Percentiles rank a stretch among this genome's conserved stretches.
Evolutionary conservation across 163 green algal species (phyloP).

Genomic region (Prototheca wickerhamii): DNA sequence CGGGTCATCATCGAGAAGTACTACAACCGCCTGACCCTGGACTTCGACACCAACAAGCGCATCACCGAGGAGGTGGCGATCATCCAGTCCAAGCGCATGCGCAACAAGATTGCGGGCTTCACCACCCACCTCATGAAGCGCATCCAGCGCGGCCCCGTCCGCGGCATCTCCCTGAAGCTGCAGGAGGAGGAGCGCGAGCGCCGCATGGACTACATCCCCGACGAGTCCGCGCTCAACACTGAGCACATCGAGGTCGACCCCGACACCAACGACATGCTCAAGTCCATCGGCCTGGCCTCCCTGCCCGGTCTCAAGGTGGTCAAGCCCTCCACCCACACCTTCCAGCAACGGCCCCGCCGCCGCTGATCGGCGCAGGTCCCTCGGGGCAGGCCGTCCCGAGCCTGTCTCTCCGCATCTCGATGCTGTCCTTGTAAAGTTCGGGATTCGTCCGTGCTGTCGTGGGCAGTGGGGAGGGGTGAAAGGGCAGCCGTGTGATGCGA

Average conservation of each 20-base stretch:
- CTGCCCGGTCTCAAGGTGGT: conserved; percentile 72
- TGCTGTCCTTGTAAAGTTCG: no score
- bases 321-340: conserved; percentile 4
- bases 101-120: conserved; percentile 99
- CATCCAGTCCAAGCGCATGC: conserved; percentile 94
- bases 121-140: conserved; percentile 99
- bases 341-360: conserved; percentile 14
- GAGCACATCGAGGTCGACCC: conserved; percentile 92
- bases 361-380: no score
- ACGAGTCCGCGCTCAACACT: conserved; percentile 92
- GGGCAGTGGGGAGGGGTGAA: no score
- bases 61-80: conserved; percentile 95
- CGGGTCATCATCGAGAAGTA: conserved; percentile 99
- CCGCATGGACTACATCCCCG: conserved; percentile 99
- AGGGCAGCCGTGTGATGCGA: no score
- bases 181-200: conserved; percentile 99
- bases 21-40: conserved; percentile 90
- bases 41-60: conserved; percentile 98
- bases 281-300: conserved; percentile 78
- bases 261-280: conserved; percentile 95
- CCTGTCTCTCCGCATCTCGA: no score
- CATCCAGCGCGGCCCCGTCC: conserved; percentile 96
- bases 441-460: no score
- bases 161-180: conserved; percentile 99
- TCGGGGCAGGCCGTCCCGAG: no score